phyloP scores from a whole-genome alignment of 768 basidiomycete species.

The Phanerodontia chrysosporium region DNA sequence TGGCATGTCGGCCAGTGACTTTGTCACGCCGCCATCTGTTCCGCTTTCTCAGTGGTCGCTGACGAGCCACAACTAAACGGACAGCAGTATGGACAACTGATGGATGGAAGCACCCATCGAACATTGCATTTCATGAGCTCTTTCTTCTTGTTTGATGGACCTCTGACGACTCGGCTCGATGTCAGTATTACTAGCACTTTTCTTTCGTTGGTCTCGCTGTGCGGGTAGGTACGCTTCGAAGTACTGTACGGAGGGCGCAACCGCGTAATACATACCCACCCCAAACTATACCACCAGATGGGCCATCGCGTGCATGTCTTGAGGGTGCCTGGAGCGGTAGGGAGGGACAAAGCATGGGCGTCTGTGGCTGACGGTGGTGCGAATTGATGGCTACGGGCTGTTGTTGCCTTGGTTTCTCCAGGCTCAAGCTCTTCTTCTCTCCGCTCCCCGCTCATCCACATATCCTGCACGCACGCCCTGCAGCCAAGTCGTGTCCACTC shows the following conservation, averaged over 20 bases:
- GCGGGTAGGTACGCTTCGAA: slow-evolving; percentile 4
- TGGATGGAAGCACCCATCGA: neutral
- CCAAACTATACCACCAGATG: neutral
- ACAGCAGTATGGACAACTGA: slow-evolving; percentile 3
- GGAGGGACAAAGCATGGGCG: slow-evolving; percentile 8
- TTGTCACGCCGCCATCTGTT: slow-evolving; percentile 70
- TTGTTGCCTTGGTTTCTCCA: slow-evolving; percentile 13
- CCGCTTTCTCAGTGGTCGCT: slow-evolving; percentile 70
- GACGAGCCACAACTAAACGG: slow-evolving; percentile 62
- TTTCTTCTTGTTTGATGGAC: slow-evolving; percentile 7
- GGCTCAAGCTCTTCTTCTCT: neutral
- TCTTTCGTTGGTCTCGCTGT: neutral
- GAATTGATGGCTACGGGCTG: neutral
- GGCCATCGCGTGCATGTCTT: neutral
- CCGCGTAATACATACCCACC: slow-evolving; percentile 5
- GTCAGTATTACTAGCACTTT: slow-evolving; percentile 6
- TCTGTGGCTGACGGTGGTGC: neutral
- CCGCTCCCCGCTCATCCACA: neutral
- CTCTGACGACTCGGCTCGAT: slow-evolving; percentile 1
- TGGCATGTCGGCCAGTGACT: slow-evolving; percentile 53
- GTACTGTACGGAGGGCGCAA: slow-evolving; percentile 1
- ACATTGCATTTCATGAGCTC: neutral
- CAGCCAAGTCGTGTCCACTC: slow-evolving; percentile 11
- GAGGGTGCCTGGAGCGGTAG: neutral
- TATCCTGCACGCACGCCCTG: neutral